Evolutionary conservation across 345 rosid species (phyloP).

Genomic region (Clausena lansium): DNA sequence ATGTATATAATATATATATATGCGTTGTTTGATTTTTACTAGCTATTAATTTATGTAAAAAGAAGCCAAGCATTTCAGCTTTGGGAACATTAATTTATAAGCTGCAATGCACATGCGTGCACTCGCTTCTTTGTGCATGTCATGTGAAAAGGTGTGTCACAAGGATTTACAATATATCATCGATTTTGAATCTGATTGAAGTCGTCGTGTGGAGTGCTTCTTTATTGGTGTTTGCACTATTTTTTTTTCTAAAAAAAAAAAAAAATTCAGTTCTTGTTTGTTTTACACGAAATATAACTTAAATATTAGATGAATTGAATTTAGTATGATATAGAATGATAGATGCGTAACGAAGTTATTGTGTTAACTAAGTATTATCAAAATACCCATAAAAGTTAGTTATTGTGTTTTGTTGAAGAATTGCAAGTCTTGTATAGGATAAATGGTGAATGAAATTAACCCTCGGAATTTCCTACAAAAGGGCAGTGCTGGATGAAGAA

Average conservation of each 20-base stretch:
- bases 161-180: background rate
- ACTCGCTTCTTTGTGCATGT: background rate
- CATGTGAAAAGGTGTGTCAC: background rate
- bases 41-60: background rate
- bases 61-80: background rate
- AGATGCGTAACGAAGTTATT: too few species aligned
- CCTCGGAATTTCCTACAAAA: too few species aligned
- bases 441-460: background rate
- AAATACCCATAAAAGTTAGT: background rate
- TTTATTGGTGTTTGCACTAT: background rate
- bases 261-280: too few species aligned
- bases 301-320: too few species aligned
- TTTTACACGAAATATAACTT: too few species aligned
- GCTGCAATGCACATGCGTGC: constrained; percentile 8
- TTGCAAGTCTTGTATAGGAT: background rate
- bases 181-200: background rate
- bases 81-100: background rate
- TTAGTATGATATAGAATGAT: too few species aligned
- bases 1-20: background rate
- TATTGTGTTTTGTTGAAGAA: background rate
- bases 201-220: background rate
- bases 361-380: background rate
- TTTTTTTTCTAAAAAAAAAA: too few species aligned
- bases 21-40: background rate
- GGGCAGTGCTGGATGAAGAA: constrained; percentile 1